Percentiles rank a stretch among this genome's conserved stretches.
phyloP scores from a whole-genome alignment of 345 rosid genomes.

The Anastatica hierochuntica region DNA sequence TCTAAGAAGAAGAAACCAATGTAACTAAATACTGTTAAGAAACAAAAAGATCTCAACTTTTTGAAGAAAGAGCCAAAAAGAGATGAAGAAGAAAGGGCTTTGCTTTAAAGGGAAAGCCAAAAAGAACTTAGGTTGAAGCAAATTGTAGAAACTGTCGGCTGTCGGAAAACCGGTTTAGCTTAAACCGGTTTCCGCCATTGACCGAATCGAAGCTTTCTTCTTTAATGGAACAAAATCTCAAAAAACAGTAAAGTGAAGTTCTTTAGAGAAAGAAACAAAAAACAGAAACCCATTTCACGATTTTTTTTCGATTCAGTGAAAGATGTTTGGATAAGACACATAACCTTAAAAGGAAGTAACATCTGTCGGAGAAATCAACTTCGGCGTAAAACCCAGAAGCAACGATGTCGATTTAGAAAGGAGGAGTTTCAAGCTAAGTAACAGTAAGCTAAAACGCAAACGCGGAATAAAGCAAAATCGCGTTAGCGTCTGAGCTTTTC shows the following conservation, averaged over 20 bases:
- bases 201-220: background rate
- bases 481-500: background rate
- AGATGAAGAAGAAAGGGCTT: slow-evolving; percentile 17
- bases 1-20: background rate
- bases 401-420: background rate
- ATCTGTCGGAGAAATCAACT: background rate
- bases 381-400: background rate
- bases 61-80: slow-evolving; percentile 23
- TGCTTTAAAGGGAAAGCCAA: slow-evolving; percentile 43
- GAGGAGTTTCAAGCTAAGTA: too few relatives aligned
- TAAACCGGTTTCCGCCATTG: slow-evolving; percentile 10
- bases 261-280: background rate
- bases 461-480: background rate
- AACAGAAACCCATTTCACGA: background rate
- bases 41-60: background rate
- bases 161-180: slow-evolving; percentile 18
- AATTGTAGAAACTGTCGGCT: slow-evolving; percentile 31
- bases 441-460: slow-evolving; percentile 2
- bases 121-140: slow-evolving; percentile 13
- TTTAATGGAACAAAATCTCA: background rate
- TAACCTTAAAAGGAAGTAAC: background rate
- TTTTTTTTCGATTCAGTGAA: background rate
- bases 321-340: too few relatives aligned
- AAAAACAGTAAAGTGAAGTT: background rate
- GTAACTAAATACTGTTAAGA: background rate